Evolutionary conservation across 371 early-diverging fungal species (phyloP), one percentile per base, ranked within the genome.

Genomic region (Actinomortierella wolfii): DNA sequence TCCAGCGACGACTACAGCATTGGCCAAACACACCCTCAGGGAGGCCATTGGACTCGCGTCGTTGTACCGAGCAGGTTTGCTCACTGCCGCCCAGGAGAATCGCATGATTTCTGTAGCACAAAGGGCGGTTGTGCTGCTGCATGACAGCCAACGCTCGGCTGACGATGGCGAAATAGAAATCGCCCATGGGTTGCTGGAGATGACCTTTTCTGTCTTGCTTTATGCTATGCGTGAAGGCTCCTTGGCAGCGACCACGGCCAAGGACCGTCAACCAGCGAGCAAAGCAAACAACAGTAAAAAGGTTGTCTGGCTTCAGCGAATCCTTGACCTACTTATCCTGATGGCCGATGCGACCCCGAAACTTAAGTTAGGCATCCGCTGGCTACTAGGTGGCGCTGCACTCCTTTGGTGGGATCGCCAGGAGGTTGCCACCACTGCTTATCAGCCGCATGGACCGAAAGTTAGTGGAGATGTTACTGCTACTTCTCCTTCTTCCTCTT

Each of bases 281-380:
- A n/a, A n/a, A n/a, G n/a, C n/a, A n/a, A 46, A 24, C 54, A 57
- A 43, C 51, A 68, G 26, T 52, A 69, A 21, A 55, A 57, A 63
- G 1, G 34, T 80, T 17, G 56, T 60, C 14, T 83, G 85, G 84
- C 56, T 86, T 1, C 69, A 79, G 17, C 77, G 84, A 26, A 61
- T 83, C 3, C 50, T 86, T 57, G 86, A 86, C 62, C 70, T 80
- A 2, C 61, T 83, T 57, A 83, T 86, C 26, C 78, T 86, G 6
- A 54, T 77, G 46, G 76, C 74, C 3, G 61, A 63, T 25, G 64
- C 59, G 14, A 14, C 39, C 2, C 40, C 56, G 18, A 58, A 57
- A 26, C 67, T 67, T 54, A 24, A 34, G 4, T 23, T 39, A 13
- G 74, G 67, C 4, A 3, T 73, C n/a, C 55, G 50, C 14, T 41